Evolutionary conservation across 169 alveolate genomes (phyloP).

Genomic region (Plasmodium adleri): DNA sequence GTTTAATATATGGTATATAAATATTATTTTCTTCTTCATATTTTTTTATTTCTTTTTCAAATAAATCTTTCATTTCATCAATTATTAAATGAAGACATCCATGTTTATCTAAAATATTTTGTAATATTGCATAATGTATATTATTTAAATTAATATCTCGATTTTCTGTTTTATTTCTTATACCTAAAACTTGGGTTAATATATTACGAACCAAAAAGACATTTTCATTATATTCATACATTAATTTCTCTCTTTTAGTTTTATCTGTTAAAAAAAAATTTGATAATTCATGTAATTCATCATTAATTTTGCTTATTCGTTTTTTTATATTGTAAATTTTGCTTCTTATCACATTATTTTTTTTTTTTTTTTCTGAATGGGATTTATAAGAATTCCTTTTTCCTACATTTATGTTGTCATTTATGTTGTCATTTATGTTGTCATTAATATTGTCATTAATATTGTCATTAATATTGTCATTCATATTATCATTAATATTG

Average conservation of each 20-base stretch:
- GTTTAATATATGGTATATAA: conserved; percentile 52
- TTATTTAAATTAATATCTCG: conserved; percentile 27
- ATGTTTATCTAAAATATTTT: conserved; percentile 34
- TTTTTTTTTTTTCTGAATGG: neutral
- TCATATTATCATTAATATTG: too few species aligned
- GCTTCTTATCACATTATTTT: conserved; percentile 13
- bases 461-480: conserved; percentile 5
- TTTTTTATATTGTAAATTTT: conserved; percentile 32
- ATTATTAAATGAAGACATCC: conserved; percentile 35
- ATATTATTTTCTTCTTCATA: conserved; percentile 59
- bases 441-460: neutral
- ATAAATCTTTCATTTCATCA: conserved; percentile 55
- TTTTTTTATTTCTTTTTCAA: conserved; percentile 55
- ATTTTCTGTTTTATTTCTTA: conserved; percentile 10
- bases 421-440: neutral
- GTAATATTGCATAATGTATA: conserved; percentile 52
- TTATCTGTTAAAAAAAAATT: conserved; percentile 42
- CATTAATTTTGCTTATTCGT: conserved; percentile 32
- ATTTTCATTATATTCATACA: conserved; percentile 32
- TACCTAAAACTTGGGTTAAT: conserved; percentile 53
- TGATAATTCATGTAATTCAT: conserved; percentile 36
- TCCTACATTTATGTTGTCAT: neutral
- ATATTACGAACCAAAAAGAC: conserved; percentile 33
- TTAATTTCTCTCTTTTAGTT: conserved; percentile 30
- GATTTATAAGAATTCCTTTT: neutral